Evolutionary conservation across 352 stramenopile genomes (phyloP), one percentile per base, ranked within the genome.

Genomic region (Globisporangium lucens): DNA sequence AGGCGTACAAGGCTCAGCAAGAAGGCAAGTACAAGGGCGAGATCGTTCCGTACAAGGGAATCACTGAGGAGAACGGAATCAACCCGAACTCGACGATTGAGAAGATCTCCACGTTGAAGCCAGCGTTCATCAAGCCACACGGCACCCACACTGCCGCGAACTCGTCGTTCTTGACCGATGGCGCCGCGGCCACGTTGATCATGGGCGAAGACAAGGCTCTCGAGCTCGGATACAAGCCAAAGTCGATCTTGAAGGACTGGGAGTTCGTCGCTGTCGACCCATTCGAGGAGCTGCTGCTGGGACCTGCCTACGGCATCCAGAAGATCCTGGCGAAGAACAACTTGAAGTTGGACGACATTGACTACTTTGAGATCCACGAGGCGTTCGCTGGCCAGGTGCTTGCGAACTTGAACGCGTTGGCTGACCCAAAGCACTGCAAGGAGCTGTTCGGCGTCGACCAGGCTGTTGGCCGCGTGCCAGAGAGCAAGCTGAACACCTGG

Each of bases 321-420:
- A 83, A 93, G 66, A 76, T 97, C 36, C 71, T 97, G 53, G 75
- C 78, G 49, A 86, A 89, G 66, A 85, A 95, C 79, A 93, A 94
- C 67, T 73, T 97, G 51, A 96, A 79, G 80, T 72, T 91, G 67
- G 93, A 92, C 66, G 97, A 99, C 73, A 98, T 99, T 76, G 97
- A 98, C 75, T 97, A 98, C 61, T 99, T 98, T 69, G 98, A 99
- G 86, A 98, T 99, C 73, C 98, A 99, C 76, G 98, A 99, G 74
- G 97, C 97, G 13, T 99, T 99, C 81, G 97, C 97, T 30, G 97
- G 97, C 35, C 97, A 99, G 79, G 94, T 99, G 71, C 85, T 99
- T 9, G 91, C 95, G 56, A 99, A 99, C 79, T 76, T 99, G 67
- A 96, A 93, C 55, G 97, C 97, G 10, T 88, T 99, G 74, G 85